Percentiles rank a stretch among this genome's conserved stretches.
phyloP scores from a whole-genome alignment of 1,284 basidiomycete species.

The Anthracocystis setariae region DNA sequence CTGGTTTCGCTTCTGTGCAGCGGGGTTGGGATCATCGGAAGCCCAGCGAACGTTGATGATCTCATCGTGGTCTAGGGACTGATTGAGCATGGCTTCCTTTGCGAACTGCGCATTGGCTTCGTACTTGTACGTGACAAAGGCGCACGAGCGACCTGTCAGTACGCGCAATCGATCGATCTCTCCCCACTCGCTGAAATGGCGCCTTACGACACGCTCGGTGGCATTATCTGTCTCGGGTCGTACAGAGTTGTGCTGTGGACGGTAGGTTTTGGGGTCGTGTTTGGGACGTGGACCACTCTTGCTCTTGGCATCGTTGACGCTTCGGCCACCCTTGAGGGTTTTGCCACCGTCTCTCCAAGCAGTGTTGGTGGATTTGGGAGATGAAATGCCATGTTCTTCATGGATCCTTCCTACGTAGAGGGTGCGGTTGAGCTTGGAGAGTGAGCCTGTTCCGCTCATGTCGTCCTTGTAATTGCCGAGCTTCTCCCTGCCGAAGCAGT shows the following conservation, averaged over 20 bases:
- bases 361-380: slow-evolving; percentile 34
- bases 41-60: slow-evolving; percentile 78
- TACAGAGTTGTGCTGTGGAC: slow-evolving; percentile 50
- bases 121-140: slow-evolving; percentile 92
- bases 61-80: slow-evolving; percentile 96
- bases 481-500: slow-evolving; percentile 97
- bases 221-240: slow-evolving; percentile 45
- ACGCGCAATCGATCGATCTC: slow-evolving; percentile 91
- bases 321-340: slow-evolving; percentile 53
- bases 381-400: slow-evolving; percentile 57
- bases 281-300: slow-evolving; percentile 21
- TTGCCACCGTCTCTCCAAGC: slow-evolving; percentile 57
- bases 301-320: slow-evolving; percentile 29
- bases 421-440: slow-evolving; percentile 91
- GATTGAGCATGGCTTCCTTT: slow-evolving; percentile 98
- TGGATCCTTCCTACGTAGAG: slow-evolving; percentile 89
- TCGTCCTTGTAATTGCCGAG: slow-evolving; percentile 97
- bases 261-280: slow-evolving; percentile 40
- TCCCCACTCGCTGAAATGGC: slow-evolving; percentile 97
- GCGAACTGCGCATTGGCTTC: slow-evolving; percentile 92
- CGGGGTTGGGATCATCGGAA: slow-evolving; percentile 63
- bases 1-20: slow-evolving; percentile 50
- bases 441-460: slow-evolving; percentile 98
- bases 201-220: slow-evolving; percentile 58
- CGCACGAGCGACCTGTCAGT: slow-evolving; percentile 91